Evolutionary conservation across 805 yeast species (phyloP), one percentile per base, ranked within the genome.

Genomic region (Wickerhamomyces hampshirensis): DNA sequence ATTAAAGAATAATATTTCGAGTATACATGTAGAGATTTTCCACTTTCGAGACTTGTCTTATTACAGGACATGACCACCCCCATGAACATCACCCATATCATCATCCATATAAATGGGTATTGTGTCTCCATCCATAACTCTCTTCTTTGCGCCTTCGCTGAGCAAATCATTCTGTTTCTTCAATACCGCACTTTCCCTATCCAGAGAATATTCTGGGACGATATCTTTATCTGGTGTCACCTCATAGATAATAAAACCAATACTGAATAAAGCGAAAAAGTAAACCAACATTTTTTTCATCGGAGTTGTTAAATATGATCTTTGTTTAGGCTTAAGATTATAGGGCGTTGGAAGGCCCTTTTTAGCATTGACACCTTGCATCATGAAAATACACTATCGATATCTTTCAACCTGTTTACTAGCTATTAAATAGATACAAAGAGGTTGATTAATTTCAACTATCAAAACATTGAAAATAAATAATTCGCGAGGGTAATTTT

Each of bases 281-380:
- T 73, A 73, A 1, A 58, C 59, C 1, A 69, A 11, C 17, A 68
- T 39, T 39, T 69, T 71, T 47, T 71, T 69, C 65, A 66, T 65
- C 18, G 73, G 73, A 4, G 77, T 69, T 1, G 77, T 69, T 39
- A 71, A 51, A 32, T 48, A 45, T 21, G 53, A 37, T 23, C 52
- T 56, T 17, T 47, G 42, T 19, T 37, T 49, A 5, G 59, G 58
- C 28, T 56, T 53, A 41, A 65, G 45, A 13, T 63, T 47, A 39
- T 65, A 66, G 2, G 71, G 70, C 34, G 70, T 60, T 31, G 78
- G 78, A 23, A 72, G 50, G 14, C 65, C 56, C 26, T 60, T 61
- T 37, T 53, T 56, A 44, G 30, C 33, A 35, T 60, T 50, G 33
- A 58, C 62, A 27, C 62, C 60, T 40, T 56, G 59, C 59, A 21